Base-by-base conservation (phyloP, 352 stramenopile species). In the Blastocystis sp. region DNA sequence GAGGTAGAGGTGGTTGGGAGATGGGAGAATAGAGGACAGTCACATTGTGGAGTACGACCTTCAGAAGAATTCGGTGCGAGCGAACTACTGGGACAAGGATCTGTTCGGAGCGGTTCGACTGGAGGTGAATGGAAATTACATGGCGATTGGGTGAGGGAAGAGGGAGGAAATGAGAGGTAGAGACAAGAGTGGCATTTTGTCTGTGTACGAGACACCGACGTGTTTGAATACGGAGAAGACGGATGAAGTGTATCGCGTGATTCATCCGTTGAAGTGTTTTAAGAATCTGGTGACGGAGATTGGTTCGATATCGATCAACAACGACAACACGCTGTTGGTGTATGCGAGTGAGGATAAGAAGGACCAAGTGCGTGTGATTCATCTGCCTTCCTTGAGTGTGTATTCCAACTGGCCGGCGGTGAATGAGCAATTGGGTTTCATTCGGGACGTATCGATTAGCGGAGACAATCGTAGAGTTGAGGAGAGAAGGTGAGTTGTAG, bases 211-310 rank as follows among this genome's bases (percentile, higher is more conserved):
- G 14, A 78, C 65, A 38, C 65, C 65, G 18, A 78, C 65, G 16
- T 24, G 48, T 2, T 7, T 56, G 65, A 78, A 56, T 29, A 78
- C 65, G 29, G 32, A 42, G 36, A 38, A 24, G 24, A 32, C n/a
- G 42, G 24, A 24, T 14, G 65, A 78, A 18, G 21, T n/a, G 24
- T 42, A 38, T 56, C 65, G 65, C 21, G 40, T 59, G 42, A 78
- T 78, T 51, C n/a, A 59, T 24, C 38, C 65, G 16, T 56, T 78
- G 65, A 78, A 78, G 46, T 24, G 21, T 24, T 56, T 78, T 6
- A 78, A 78, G 65, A 78, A 78, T 78, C 42, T 78, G 65, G 65
- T 78, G n/a, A 78, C 65, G 14, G 24, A 9, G 1, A 14, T 78
- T 59, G 21, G 18, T 36, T 36, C 38, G 21, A 36, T 78, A 0